Conservation (phyloP, 148 eudicot genomes). For the Diospyros lotus region DNA sequence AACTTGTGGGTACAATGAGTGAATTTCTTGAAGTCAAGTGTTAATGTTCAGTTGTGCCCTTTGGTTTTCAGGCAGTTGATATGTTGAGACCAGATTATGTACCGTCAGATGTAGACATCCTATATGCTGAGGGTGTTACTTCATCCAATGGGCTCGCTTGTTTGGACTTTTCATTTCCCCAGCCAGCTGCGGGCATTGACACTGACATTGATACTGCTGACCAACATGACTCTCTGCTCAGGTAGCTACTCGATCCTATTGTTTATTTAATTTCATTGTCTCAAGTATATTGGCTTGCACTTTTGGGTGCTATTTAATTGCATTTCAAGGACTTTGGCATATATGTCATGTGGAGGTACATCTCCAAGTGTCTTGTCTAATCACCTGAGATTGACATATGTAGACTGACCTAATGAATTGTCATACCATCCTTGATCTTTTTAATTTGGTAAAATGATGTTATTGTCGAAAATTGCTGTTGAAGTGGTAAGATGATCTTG, state of each 20-base stretch:
- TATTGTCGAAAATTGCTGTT: not conserved
- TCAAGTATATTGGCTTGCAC: not conserved
- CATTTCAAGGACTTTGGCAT: not conserved
- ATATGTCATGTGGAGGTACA: not conserved
- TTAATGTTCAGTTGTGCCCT: constrained; percentile 1
- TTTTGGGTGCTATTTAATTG: not conserved
- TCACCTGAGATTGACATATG: constrained; percentile 1
- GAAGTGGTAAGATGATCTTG: not conserved
- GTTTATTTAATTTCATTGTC: not conserved
- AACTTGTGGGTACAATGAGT: not conserved
- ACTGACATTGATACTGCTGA: constrained; percentile 48
- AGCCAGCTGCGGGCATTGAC: constrained; percentile 43
- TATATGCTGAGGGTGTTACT: constrained; percentile 90
- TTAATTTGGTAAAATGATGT: not conserved
- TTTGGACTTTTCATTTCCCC: constrained; percentile 84
- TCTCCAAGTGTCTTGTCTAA: not conserved
- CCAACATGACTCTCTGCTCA: constrained; percentile 56
- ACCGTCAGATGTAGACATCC: constrained; percentile 82
- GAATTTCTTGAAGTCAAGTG: not conserved
- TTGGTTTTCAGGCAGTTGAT: constrained; percentile 63
- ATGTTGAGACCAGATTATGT: constrained; percentile 74
- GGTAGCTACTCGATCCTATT: constrained; percentile 28
- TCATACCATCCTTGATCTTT: not conserved
- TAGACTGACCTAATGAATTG: not conserved
- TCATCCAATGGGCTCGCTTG: constrained; percentile 93